Base-by-base conservation (phyloP, 176 grass and related monocot species). In the Juncus effusus region DNA sequence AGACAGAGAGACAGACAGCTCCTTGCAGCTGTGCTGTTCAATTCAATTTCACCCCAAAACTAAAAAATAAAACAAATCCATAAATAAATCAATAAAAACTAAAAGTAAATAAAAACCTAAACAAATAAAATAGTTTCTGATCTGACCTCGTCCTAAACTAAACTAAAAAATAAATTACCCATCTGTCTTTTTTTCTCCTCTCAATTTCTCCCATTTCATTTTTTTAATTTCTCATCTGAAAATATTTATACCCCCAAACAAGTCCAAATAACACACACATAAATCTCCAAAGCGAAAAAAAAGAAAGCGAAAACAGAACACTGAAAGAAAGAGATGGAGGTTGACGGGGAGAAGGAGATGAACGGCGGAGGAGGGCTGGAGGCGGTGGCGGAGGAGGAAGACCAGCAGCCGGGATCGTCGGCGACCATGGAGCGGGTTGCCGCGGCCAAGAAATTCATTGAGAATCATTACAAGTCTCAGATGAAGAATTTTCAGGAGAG, bases 381-480 rank as follows among this genome's bases (percentile, higher is more conserved):
- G 37, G 80, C 82, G 42, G 85, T 79, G 59, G 77, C 35, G 16
- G 78, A 62, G 60, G 15, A 8, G 39, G 74, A 15, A 61, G 70
- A 28, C 44, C 76, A 77, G 85, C 40, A 60, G 62, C 80, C 83
- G 40, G 90, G 83, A 10, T 99, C 95, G 59, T 93, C 85, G 10
- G 81, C 89, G 55, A 99, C 95, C 62, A 99, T 94, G 95, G 95
- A 99, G 84, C 77, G 95, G 47, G 95, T 94, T 59, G 95, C 88
- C 13, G 95, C 88, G 13, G 95, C 95, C 52, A 99, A 99, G 89
- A 85, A 99, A 79, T 99, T 94, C 53, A 99, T 99, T 76, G 95
- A 99, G 95, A 94, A 83, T 67, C 95, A 99, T 90, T 99, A 99
- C 83, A 87, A 84, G 78, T 76, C 90, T 45, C 95, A 99, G 80